phyloP scores from a whole-genome alignment of 179 eudicot genomes.

The Gypsophila paniculata region DNA sequence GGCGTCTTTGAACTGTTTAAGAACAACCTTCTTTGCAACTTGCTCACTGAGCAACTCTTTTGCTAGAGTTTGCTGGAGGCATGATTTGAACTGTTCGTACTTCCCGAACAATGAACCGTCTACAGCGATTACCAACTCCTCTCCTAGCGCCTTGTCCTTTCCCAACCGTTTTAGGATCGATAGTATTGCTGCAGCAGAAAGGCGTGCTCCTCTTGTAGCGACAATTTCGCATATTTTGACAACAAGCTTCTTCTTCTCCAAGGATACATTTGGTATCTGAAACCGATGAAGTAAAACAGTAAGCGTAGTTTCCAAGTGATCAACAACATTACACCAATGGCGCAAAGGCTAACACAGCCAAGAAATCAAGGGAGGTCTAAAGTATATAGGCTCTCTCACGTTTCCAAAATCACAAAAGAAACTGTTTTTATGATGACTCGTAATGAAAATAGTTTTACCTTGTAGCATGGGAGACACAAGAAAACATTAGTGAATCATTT shows the following conservation, averaged over 20 bases:
- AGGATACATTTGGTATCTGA: constrained; percentile 30
- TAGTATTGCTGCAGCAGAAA: constrained; percentile 76
- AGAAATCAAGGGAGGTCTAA: no score
- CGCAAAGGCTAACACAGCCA: no score
- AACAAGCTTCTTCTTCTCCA: constrained; percentile 53
- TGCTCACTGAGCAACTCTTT: constrained; percentile 40
- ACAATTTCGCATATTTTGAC: constrained; percentile 66
- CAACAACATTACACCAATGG: no score
- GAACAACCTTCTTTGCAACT: constrained; percentile 28
- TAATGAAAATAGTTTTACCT: no score
- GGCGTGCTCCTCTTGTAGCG: constrained; percentile 65
- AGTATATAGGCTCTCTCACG: no score
- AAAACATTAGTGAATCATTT: no score
- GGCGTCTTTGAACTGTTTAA: constrained; percentile 49
- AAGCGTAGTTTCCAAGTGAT: no score
- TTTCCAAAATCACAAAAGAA: no score
- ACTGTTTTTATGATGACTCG: no score
- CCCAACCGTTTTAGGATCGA: constrained; percentile 71
- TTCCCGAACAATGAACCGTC: constrained; percentile 66
- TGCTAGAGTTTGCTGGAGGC: constrained; percentile 40
- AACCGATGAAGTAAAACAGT: background rate
- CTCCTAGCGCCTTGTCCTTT: constrained; percentile 31
- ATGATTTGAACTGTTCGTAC: constrained; percentile 37
- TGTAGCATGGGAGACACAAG: no score
- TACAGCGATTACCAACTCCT: constrained; percentile 59